Percentiles rank a stretch among this genome's conserved stretches.
phyloP scores from a whole-genome alignment of 2,329 filamentous ascomycete genomes.

The Westerdykella aurantiaca region DNA sequence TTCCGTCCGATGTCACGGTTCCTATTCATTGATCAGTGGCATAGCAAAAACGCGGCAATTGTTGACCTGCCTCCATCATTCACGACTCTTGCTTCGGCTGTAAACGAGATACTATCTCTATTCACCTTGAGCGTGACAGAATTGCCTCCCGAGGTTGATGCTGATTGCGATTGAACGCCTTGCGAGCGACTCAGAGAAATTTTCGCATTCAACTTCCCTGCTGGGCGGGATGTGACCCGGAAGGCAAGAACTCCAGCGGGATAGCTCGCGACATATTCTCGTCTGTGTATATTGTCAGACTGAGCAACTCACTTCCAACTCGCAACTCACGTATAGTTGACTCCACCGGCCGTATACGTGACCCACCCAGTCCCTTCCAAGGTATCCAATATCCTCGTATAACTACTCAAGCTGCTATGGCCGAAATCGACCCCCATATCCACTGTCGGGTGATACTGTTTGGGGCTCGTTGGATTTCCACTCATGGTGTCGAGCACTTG shows the following conservation, averaged over 20 bases:
- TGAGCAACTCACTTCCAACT: no score
- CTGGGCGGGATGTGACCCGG: conserved; percentile 2
- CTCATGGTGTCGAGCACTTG: conserved; percentile 3
- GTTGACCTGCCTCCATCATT: conserved; percentile 5
- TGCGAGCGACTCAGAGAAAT: conserved; percentile 6
- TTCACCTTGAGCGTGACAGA: conserved; percentile 5
- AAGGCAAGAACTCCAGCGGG: conserved; percentile 5
- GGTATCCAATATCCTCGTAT: conserved; percentile 8
- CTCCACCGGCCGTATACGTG: conserved; percentile 5
- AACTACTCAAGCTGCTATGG: conserved; percentile 2
- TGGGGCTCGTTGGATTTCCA: not conserved
- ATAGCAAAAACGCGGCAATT: not conserved
- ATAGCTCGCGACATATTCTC: conserved; percentile 9
- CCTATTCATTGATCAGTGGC: conserved; percentile 2
- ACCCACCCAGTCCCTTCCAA: conserved; percentile 4
- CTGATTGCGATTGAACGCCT: conserved; percentile 3
- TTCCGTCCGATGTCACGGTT: conserved; percentile 2
- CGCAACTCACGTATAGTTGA: conserved; percentile 8
- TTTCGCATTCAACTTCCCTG: conserved; percentile 6
- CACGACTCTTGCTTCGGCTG: conserved; percentile 7
- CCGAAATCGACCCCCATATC: conserved; percentile 7
- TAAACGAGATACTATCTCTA: conserved; percentile 4
- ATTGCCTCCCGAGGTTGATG: conserved; percentile 1
- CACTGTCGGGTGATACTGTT: conserved; percentile 1
- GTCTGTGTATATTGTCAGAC: not conserved